Evolutionary conservation across 2,329 filamentous ascomycete species (phyloP), one percentile per base, ranked within the genome.

Genomic region (Rugonectria rugulosa): DNA sequence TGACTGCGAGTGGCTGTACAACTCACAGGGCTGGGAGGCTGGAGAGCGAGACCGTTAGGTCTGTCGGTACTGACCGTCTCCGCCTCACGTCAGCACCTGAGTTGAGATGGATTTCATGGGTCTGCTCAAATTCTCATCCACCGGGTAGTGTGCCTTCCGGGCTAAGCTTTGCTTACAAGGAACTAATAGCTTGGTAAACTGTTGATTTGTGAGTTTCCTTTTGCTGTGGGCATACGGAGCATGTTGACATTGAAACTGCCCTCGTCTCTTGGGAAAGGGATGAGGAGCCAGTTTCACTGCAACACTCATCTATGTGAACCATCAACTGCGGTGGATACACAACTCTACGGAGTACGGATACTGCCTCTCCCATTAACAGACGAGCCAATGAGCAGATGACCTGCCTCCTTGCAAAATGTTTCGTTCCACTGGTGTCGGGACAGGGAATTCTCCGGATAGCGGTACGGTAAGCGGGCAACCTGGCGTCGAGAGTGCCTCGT

Each of bases 31-130:
- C 46, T 50, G 46, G 46, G 36, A 38, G 21, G 38, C 26, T 34
- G 45, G 45, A 36, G 24, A 40, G 31, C 44, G 15, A 21, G 29
- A 42, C n/a, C 24, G 38, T 11, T 19, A 20, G 32, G 32, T 10
- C 15, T 31, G 34, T 38, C 52, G 52, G 45, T 40, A 55, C 45
- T 49, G 40, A 49, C 32, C 40, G 45, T n/a, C 46, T 56, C 53
- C 53, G 53, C 53, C 53, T 56, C 53, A 56, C 45, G 53, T 56
- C 53, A 56, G 53, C 53, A 26, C 36, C 26, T 21, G 26, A 21
- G 43, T 38, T 34, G 45, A 29, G n/a, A n/a, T n/a, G 32, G 29
- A 32, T 32, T 32, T 14, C 34, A 36, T 5, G 27, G 27, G 19
- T 15, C 17, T 27, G 23, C 24, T 11, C 23, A 45, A 53, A 40